Evolutionary conservation across 192 early-diverging fungal species (phyloP), one percentile per base, ranked within the genome.

Genomic region (Phycomyces nitens): DNA sequence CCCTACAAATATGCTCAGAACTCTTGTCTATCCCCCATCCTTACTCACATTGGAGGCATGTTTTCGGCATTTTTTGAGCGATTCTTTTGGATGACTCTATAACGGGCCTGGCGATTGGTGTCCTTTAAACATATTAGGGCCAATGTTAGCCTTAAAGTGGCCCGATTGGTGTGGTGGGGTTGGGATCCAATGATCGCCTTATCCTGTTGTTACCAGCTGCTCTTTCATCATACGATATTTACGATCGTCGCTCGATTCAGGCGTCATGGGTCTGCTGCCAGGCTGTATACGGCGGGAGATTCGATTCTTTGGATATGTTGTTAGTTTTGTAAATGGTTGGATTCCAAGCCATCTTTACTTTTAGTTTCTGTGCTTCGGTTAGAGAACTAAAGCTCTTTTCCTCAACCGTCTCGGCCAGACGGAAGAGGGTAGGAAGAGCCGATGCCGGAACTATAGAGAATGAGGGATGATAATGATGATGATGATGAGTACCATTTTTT

Each of bases 371-470:
- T 1, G 82, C 78, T 29, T 85, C 83, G 2, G 52, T 65, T 0
- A 70, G 24, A 65, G 84, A 76, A 51, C 77, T 73, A 63, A 88
- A 89, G 21, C 80, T 85, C 12, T 70, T 71, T 70, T 87, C 80
- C 21, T 85, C 77, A 6, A 91, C 79, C 2, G 88, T 87, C 26
- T 89, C 86, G 16, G 86, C 89, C 0, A 89, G 66, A 34, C 81
- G 71, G 53, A 91, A 91, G 9, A 89, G 50, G 12, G 74, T 75
- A 0, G 84, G 77, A 1, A 77, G 14, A 7, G 65, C 23, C 27
- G 27, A 16, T 38, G 50, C 49, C 9, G 53, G 27, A 9, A 43
- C 50, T 58, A 39, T 26, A 14, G n/a, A 21, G 11, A 14, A 9
- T 12, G 7, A 15, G 21, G 24, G 8, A 16, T 66, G 34, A 29